phyloP scores from a whole-genome alignment of 2,329 filamentous ascomycete species.

The Exophiala lecanii-corni region DNA sequence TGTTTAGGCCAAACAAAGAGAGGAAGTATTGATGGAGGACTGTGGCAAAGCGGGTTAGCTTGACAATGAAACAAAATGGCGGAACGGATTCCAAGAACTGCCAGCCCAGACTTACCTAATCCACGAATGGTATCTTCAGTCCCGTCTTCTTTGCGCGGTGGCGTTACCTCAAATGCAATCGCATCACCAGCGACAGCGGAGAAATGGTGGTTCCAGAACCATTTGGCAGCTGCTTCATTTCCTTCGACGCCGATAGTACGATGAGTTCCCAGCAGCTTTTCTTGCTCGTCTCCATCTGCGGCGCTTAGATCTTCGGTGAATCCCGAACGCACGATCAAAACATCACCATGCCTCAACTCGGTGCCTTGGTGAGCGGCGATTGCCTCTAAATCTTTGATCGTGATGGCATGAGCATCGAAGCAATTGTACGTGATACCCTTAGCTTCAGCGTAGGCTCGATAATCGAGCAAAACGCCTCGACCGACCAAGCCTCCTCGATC shows the following conservation, averaged over 20 bases:
- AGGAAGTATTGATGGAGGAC: slow-evolving; percentile 42
- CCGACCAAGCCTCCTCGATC: slow-evolving; percentile 40
- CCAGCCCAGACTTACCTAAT: slow-evolving; percentile 35
- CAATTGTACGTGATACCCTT: slow-evolving; percentile 35
- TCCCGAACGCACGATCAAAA: slow-evolving; percentile 62
- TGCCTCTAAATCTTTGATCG: slow-evolving; percentile 58
- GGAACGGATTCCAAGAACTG: no score
- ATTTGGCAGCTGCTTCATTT: slow-evolving; percentile 46
- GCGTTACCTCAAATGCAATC: slow-evolving; percentile 51
- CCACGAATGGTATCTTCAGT: slow-evolving; percentile 29
- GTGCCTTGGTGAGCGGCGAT: slow-evolving; percentile 50
- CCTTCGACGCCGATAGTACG: slow-evolving; percentile 49
- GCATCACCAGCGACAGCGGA: slow-evolving; percentile 55
- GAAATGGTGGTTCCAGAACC: slow-evolving; percentile 57
- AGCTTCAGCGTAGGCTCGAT: slow-evolving; percentile 39
- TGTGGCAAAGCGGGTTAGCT: no score
- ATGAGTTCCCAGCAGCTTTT: slow-evolving; percentile 25
- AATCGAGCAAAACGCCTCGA: slow-evolving; percentile 46
- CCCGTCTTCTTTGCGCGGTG: slow-evolving; percentile 30
- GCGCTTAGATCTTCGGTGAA: slow-evolving; percentile 55
- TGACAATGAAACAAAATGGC: no score
- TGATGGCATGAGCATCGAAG: slow-evolving; percentile 42
- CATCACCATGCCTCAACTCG: slow-evolving; percentile 56
- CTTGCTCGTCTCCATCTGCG: slow-evolving; percentile 36
- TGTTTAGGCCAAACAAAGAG: slow-evolving; percentile 47